Percentiles rank a stretch among this genome's conserved stretches.
phyloP scores from a whole-genome alignment of 148 eudicot genomes.

The Rhododendron ferrugineum region DNA sequence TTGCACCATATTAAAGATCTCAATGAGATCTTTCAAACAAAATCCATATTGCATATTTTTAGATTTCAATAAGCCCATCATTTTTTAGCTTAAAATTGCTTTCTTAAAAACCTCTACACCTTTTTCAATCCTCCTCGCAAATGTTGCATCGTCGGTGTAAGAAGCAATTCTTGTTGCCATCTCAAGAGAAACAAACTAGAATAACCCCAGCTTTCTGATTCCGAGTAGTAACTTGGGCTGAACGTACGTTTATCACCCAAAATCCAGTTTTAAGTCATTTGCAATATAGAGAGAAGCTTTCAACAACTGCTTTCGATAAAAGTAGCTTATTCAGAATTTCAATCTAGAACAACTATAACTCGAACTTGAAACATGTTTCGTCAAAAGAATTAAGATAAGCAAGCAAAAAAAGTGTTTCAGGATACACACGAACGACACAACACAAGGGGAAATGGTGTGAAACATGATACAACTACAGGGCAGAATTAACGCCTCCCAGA shows the following conservation, averaged over 20 bases:
- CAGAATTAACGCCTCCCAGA: conserved; percentile 41
- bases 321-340: background rate
- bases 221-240: background rate
- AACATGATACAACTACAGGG: background rate
- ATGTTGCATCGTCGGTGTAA: background rate
- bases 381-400: background rate
- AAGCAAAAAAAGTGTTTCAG: background rate
- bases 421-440: background rate
- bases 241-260: background rate
- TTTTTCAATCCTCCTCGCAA: background rate
- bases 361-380: background rate
- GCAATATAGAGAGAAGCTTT: background rate
- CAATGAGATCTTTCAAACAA: too few relatives aligned
- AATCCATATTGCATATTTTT: too few relatives aligned
- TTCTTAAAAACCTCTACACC: too few relatives aligned
- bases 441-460: background rate
- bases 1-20: too few relatives aligned
- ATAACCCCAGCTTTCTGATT: background rate
- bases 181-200: background rate
- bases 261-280: background rate
- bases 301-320: background rate
- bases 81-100: too few relatives aligned
- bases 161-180: background rate
- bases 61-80: too few relatives aligned
- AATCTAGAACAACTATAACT: background rate